Evolutionary conservation across 148 eudicot genomes (phyloP), one percentile per base, ranked within the genome.

Genomic region (Fagopyrum tataricum): DNA sequence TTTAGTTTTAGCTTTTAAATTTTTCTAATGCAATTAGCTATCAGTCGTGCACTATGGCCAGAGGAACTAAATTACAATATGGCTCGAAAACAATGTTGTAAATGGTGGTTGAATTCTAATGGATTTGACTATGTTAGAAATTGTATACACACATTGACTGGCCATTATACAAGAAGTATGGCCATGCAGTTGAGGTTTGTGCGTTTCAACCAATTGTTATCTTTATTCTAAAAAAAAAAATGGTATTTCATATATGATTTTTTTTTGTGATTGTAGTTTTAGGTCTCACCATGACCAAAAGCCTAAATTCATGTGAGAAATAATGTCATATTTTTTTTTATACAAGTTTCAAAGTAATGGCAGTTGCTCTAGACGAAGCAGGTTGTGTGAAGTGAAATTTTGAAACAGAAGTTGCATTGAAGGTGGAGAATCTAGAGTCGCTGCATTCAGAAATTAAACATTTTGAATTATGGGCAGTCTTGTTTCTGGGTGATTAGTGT

Each of bases 181-280:
- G 97, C 10, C 99, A 96, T 87, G 97, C 99, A 70, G 92, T 90
- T 81, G 99, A 96, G 90, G 96, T 94, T 62, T 62, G 68, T 62
- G 68, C 8, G 6, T 62, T 62, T 31, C 42, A 62, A 31, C 64
- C 37, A 4, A 37, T n/a, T 31, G 68, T 2, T 37, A n/a, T 6
- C 1, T 53, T 7, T 53, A 0, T 53, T 53, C 7, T 23, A n/a
- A n/a, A n/a, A 55, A 18, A 44, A n/a, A n/a, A n/a, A n/a, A n/a
- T n/a, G n/a, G n/a, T 49, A 12, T 49, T 13, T 14, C n/a, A 12
- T 15, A 55, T 55, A 12, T 6, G 44, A n/a, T 17, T 81, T 39
- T 40, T n/a, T n/a, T n/a, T n/a, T n/a, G n/a, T n/a, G n/a, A n/a
- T n/a, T n/a, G n/a, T n/a, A n/a, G n/a, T n/a, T n/a, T n/a, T n/a